Evolutionary conservation across 1,284 basidiomycete genomes (phyloP), one percentile per base, ranked within the genome.

Genomic region (Papiliotrema fonsecae): DNA sequence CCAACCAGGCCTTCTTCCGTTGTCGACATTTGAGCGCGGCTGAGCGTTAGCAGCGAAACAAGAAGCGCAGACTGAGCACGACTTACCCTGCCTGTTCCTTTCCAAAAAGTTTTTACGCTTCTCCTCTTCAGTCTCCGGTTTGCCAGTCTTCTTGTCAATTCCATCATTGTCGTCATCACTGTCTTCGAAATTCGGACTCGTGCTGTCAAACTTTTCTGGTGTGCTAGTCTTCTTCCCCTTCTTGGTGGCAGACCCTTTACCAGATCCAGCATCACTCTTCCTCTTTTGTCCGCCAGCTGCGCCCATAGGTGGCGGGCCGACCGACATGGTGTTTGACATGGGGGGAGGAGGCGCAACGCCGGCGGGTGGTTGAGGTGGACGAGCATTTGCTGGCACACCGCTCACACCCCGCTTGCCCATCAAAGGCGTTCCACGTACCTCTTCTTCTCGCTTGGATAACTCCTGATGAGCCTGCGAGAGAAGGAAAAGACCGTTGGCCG

Each of bases 1-100:
- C 80, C 24, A 97, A 81, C 94, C 96, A 98, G 6, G 91, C 91
- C 75, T 98, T 98, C 75, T 98, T 98, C 49, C 94, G 85, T 71
- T 98, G 94, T 34, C 94, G 88, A 74, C 96, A 98, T 76, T 98
- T 98, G 65, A 97, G 82, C 3, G 94, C 94, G 51, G 94, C 94
- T 94, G 66, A 21, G 34, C 9, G 25, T 52, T 45, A 51, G 47
- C 35, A n/a, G 28, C 11, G n/a, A n/a, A n/a, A n/a, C n/a, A n/a
- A n/a, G n/a, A n/a, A n/a, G n/a, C n/a, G n/a, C n/a, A 10, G 19
- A 37, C 16, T 25, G 26, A 6, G 14, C 6, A 14, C 1, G 67
- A n/a, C 77, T 48, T 55, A 93, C 91, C 91, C 79, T 96, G 92
- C 64, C 92, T 79, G 69, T 96, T 97, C 54, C 92, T 80, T 72